phyloP scores from a whole-genome alignment of 345 rosid species.

The Gossypium arboreum region DNA sequence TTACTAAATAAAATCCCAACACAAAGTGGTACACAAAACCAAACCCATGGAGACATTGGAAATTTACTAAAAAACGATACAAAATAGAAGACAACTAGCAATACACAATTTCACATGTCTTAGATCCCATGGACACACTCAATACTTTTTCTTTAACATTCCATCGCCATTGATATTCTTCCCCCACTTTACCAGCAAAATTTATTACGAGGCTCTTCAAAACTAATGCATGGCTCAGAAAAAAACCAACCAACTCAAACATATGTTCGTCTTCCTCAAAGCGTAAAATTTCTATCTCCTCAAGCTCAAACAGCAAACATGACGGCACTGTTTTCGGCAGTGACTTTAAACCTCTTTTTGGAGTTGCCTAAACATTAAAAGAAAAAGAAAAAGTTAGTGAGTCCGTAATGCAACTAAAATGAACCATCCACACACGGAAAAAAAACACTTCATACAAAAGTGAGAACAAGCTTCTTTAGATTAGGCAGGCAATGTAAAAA shows the following conservation, averaged over 20 bases:
- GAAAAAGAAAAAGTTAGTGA: not conserved
- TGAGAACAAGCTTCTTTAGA: not conserved
- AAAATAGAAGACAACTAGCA: too few relatives aligned
- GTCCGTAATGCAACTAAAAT: not conserved
- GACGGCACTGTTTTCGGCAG: not conserved
- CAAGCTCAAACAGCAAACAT: not conserved
- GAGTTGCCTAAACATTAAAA: not conserved
- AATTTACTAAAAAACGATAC: too few relatives aligned
- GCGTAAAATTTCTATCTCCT: not conserved
- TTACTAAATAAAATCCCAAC: too few relatives aligned
- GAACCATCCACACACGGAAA: not conserved
- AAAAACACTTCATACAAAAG: not conserved
- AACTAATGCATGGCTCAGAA: not conserved
- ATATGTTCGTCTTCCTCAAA: not conserved
- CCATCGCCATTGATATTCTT: too few relatives aligned
- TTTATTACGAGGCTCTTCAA: not conserved
- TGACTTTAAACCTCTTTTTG: not conserved
- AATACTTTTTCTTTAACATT: too few relatives aligned
- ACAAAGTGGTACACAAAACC: too few relatives aligned
- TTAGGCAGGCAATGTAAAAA: not conserved
- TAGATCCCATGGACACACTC: too few relatives aligned
- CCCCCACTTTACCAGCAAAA: too few relatives aligned
- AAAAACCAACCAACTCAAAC: not conserved
- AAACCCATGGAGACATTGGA: too few relatives aligned
- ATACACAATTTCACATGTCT: too few relatives aligned